These are phyloP conservation scores for Pterulicium gracile DNA, from an alignment of 1,284 basidiomycete genomes.

Conservation along the genomic window DNA sequence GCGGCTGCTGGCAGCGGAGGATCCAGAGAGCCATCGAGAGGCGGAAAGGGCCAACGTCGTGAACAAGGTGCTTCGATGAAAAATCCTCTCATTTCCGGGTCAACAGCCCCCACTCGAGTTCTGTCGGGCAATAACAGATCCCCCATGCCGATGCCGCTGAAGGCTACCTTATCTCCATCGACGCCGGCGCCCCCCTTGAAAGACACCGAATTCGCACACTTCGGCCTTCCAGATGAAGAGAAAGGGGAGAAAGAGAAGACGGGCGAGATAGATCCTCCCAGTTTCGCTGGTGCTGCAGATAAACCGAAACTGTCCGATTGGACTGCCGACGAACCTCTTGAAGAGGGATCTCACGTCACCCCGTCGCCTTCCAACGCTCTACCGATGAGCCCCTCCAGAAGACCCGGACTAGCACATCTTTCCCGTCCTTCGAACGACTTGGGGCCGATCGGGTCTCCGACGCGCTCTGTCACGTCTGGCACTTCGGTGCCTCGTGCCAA, in stretches of 20 bases:
- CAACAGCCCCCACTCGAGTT: constrained; percentile 39
- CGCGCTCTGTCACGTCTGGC: constrained; percentile 31
- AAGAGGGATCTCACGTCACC: not conserved
- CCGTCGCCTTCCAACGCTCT: constrained; percentile 38
- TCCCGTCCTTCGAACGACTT: constrained; percentile 36
- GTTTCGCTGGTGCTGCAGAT: not conserved
- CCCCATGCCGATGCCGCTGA: constrained; percentile 55
- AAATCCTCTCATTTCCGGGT: constrained; percentile 25
- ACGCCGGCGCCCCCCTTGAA: constrained; percentile 70
- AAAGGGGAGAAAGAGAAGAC: not conserved
- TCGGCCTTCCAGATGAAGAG: not conserved
- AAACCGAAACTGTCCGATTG: not conserved
- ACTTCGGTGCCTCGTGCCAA: constrained; percentile 27
- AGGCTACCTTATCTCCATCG: constrained; percentile 62
- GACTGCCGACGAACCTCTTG: not conserved
- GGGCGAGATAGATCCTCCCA: constrained; percentile 7
- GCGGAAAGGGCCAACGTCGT: constrained; percentile 11
- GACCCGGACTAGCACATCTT: constrained; percentile 22
- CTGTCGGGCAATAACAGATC: constrained; percentile 37
- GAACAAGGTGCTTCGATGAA: constrained; percentile 9
- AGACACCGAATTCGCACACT: constrained; percentile 55
- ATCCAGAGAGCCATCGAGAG: constrained; percentile 8
- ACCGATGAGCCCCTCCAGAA: constrained; percentile 33
- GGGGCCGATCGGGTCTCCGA: constrained; percentile 70
- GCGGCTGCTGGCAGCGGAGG: constrained; percentile 39